phyloP scores from a whole-genome alignment of 768 basidiomycete species.

The Suillus fuscotomentosus region DNA sequence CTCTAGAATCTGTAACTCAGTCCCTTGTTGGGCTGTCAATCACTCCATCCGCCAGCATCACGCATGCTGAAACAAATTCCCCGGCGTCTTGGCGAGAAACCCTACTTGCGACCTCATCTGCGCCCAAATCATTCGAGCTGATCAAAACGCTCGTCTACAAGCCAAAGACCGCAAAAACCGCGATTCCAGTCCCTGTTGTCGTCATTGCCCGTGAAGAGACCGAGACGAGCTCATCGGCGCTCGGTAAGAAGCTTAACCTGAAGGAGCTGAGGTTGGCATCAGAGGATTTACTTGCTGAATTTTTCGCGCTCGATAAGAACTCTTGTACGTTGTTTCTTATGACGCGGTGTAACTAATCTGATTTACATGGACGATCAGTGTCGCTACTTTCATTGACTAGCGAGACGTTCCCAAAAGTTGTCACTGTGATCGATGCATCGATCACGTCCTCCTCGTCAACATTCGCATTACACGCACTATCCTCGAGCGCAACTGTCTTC shows the following conservation, averaged over 20 bases:
- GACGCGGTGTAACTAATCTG: not conserved
- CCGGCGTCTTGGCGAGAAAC: constrained; percentile 78
- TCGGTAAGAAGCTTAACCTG: constrained; percentile 77
- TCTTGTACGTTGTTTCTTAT: constrained; percentile 58
- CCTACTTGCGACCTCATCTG: constrained; percentile 49
- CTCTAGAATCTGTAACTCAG: constrained; percentile 31
- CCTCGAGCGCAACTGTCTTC: constrained; percentile 73
- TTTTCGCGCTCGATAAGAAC: constrained; percentile 83
- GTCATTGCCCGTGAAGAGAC: constrained; percentile 83
- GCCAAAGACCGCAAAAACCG: constrained; percentile 92
- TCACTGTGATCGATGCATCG: constrained; percentile 75
- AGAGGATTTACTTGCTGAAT: constrained; percentile 82
- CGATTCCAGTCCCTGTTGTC: constrained; percentile 80
- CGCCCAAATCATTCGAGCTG: constrained; percentile 64
- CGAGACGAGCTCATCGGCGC: constrained; percentile 74
- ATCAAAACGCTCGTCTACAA: constrained; percentile 94
- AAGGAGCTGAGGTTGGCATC: constrained; percentile 86
- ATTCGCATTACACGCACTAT: constrained; percentile 76
- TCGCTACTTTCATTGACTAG: constrained; percentile 75
- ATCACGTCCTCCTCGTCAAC: constrained; percentile 58
- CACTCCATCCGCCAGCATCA: constrained; percentile 47
- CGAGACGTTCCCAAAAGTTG: constrained; percentile 64
- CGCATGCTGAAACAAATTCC: constrained; percentile 63
- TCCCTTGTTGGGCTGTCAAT: constrained; percentile 57
- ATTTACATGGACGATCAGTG: constrained; percentile 45